Evolutionary conservation across 371 early-diverging fungal species (phyloP).

Genomic region (Apophysomyces variabilis): DNA sequence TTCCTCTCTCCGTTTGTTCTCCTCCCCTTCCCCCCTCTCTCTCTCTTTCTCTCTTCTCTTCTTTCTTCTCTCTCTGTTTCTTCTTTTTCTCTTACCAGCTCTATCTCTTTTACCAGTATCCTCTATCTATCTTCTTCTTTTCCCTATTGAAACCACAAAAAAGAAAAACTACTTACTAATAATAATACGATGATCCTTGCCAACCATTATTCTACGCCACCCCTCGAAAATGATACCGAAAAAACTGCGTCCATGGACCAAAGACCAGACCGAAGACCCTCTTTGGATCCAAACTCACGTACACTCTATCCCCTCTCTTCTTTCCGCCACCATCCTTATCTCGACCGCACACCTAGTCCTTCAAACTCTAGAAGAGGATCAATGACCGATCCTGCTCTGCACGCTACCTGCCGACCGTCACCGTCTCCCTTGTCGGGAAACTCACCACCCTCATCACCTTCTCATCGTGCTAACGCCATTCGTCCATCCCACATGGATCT

Average conservation of each 20-base stretch:
- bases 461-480: conserved; percentile 17
- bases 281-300: conserved; percentile 28
- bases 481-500: conserved; percentile 29
- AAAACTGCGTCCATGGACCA: conserved; percentile 4
- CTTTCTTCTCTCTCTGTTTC: too few relatives aligned
- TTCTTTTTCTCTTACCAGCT: too few relatives aligned
- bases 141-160: background rate
- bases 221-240: conserved; percentile 13
- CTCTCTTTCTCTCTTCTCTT: too few relatives aligned
- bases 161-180: background rate
- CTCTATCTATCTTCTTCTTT: background rate
- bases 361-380: conserved; percentile 40
- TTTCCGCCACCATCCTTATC: conserved; percentile 37
- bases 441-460: conserved; percentile 41
- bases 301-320: conserved; percentile 23
- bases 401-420: conserved; percentile 25
- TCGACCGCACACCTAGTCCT: conserved; percentile 28
- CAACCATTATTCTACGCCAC: conserved; percentile 24
- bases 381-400: conserved; percentile 33
- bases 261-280: conserved; percentile 19
- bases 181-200: conserved; percentile 19
- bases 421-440: conserved; percentile 19
- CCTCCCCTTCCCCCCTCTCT: background rate
- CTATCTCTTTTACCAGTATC: too few relatives aligned
- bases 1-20: conserved; percentile 11